Conservation (phyloP, 202 grass and related monocot species). For the Saccharum hybrid region DNA sequence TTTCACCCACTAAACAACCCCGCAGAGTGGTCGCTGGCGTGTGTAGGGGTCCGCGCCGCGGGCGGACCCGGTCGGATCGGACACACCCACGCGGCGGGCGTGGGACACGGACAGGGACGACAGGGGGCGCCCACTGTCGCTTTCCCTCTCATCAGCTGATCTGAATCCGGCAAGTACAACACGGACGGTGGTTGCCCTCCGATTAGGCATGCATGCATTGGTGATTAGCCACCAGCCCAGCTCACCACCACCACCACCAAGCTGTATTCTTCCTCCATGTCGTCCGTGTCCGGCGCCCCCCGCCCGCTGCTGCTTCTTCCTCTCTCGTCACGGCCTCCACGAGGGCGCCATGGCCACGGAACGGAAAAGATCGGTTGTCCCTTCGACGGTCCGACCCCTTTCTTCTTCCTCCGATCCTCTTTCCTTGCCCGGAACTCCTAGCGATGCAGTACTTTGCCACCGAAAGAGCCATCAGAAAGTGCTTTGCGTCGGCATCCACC, state of each 20-base stretch:
- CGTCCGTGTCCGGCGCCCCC: too few relatives aligned
- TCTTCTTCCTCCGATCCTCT: not conserved
- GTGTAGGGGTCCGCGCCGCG: not conserved
- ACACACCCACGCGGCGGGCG: too few relatives aligned
- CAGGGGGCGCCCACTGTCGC: not conserved
- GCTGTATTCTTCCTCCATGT: too few relatives aligned
- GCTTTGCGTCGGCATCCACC: not conserved
- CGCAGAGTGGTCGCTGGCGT: not conserved
- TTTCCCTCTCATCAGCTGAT: not conserved
- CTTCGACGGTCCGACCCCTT: not conserved
- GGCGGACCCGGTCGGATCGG: not conserved
- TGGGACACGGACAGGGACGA: not conserved
- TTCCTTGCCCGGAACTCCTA: not conserved
- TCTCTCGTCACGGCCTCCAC: too few relatives aligned
- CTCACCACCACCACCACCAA: not conserved
- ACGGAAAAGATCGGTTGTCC: not conserved
- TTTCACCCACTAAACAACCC: too few relatives aligned
- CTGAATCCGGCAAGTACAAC: conserved; percentile 33
- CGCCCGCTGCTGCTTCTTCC: not conserved
- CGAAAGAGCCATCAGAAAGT: not conserved
- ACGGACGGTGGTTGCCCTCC: conserved; percentile 3
- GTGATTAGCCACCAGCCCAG: not conserved
- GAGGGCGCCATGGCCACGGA: not conserved
- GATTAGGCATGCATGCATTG: too few relatives aligned
- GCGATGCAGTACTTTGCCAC: not conserved